Evolutionary conservation across 2,329 filamentous ascomycete genomes (phyloP), one percentile per base, ranked within the genome.

Genomic region (Scytalidium lignicola): DNA sequence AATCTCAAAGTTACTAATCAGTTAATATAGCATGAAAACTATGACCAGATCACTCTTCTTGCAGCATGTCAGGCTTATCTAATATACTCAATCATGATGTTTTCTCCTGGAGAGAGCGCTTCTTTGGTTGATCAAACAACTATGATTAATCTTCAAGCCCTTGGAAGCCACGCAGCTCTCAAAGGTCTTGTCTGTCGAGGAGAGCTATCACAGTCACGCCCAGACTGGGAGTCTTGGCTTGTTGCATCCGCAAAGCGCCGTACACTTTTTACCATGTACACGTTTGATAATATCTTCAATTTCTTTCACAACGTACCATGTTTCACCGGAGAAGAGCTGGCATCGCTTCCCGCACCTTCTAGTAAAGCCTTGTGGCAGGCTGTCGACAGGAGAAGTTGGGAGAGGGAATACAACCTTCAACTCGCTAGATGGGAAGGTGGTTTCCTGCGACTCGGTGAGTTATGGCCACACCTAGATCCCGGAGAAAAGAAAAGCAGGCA

Each of bases 141-240:
- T 5, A 72, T 78, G 58, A 72, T 78, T 47, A 72, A 71, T 10
- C 66, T 80, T 1, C 75, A 79, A 59, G 71, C 75, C 4, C 52
- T 80, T 15, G 75, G 77, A 4, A 73, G 68, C 48, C 57, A 61
- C 1, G 64, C 64, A 5, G 63, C 66, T 7, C 62, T 61, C 2
- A 59, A 60, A 28, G 76, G 76, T 0, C 67, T 80, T 1, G 58
- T 70, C 8, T 78, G 72, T 42, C 32, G 52, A 0, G 69, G 70
- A 1, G 76, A 79, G 48, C 57, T 63, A 13, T 49, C 62, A 2
- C 61, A 61, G 1, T 51, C 58, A 0, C 67, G 70, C 2, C 77
- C 77, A 0, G 61, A 48, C 6, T 79, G 77, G 78, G 75, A 78
- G 49, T 63, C 67, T 1, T 82, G 78, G 78, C 71, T 79, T 3